phyloP scores from a whole-genome alignment of 805 yeast species.

The Dipodascus albidus region DNA sequence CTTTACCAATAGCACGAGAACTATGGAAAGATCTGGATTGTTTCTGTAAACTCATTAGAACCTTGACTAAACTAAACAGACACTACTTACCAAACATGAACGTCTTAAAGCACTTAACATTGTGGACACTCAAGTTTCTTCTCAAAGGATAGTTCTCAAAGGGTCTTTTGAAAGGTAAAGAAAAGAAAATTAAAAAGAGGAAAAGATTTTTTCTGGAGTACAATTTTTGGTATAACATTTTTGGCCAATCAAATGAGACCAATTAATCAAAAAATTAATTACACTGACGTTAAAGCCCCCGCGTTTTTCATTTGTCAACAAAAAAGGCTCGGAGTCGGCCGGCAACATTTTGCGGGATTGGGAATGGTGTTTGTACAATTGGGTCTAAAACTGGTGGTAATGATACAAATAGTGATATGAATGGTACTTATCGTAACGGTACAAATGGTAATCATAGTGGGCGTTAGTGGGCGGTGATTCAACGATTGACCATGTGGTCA shows the following conservation, averaged over 20 bases:
- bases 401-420: too few relatives aligned
- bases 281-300: neutral
- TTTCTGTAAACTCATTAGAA: conserved; percentile 2
- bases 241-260: neutral
- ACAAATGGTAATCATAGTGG: too few relatives aligned
- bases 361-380: too few relatives aligned
- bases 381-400: too few relatives aligned
- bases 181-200: neutral
- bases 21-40: conserved; percentile 21
- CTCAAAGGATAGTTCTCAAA: too few relatives aligned
- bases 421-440: too few relatives aligned
- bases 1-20: conserved; percentile 19
- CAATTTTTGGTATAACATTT: neutral
- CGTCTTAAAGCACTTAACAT: conserved; percentile 1
- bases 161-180: neutral
- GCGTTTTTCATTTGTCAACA: conserved; percentile 3
- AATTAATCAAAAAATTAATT: neutral
- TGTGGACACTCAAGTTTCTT: too few relatives aligned
- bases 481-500: too few relatives aligned
- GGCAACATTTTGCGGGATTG: neutral
- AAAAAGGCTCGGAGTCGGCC: neutral
- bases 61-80: conserved; percentile 1
- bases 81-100: conserved; percentile 1
- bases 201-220: neutral
- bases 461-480: too few relatives aligned